phyloP scores from a whole-genome alignment of 305 asterid species.

The Fraxinus latifolia region DNA sequence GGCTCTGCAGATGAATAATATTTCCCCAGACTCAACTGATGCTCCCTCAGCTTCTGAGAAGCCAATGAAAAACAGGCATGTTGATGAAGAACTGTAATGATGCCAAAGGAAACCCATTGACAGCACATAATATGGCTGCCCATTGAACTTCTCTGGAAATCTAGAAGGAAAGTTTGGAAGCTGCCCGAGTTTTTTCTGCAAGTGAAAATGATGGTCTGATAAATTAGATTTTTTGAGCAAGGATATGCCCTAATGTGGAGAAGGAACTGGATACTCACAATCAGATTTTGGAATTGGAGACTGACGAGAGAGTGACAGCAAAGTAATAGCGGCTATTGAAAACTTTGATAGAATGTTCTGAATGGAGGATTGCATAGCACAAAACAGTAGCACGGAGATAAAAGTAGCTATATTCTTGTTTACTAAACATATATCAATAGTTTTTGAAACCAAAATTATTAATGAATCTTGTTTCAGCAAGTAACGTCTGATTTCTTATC shows the following conservation, averaged over 20 bases:
- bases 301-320: background rate
- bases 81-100: background rate
- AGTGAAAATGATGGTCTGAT: background rate
- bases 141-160: conserved; percentile 26
- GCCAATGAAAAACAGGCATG: background rate
- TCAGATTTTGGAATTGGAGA: background rate
- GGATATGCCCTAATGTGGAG: background rate
- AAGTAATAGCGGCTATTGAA: background rate
- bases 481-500: background rate
- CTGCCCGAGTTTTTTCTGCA: background rate
- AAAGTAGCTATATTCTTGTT: background rate
- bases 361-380: background rate
- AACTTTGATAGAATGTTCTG: background rate
- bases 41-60: background rate
- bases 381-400: background rate
- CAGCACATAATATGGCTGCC: conserved; percentile 21
- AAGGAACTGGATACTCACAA: background rate
- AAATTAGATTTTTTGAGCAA: background rate
- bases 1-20: conserved; percentile 13
- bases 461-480: background rate
- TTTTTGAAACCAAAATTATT: background rate
- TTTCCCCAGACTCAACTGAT: background rate
- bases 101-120: conserved; percentile 21
- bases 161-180: conserved; percentile 18
- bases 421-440: background rate